These are phyloP conservation scores for Vitis hybrid DNA, from an alignment of 177 flowering plant species.

Conservation along the genomic window DNA sequence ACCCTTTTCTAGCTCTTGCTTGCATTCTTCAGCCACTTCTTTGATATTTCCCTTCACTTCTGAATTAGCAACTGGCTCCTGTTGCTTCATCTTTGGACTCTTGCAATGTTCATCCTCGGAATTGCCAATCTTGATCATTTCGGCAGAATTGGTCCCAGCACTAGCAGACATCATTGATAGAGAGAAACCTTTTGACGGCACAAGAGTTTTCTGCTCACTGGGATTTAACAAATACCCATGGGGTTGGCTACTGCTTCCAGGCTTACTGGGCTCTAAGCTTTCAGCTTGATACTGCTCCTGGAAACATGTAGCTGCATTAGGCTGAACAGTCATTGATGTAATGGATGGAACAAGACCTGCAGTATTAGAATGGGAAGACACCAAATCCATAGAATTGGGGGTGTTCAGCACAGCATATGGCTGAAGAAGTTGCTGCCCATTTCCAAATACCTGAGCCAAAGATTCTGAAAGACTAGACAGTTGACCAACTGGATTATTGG, in stretches of 20 bases:
- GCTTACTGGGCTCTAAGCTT: conserved; percentile 29
- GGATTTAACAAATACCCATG: conserved; percentile 11
- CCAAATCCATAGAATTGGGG: conserved; percentile 20
- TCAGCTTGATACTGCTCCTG: conserved; percentile 46
- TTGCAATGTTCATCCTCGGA: conserved; percentile 19
- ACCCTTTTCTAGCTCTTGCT: conserved; percentile 25
- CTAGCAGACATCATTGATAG: conserved; percentile 8
- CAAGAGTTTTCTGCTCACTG: conserved; percentile 18
- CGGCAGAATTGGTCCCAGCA: conserved; percentile 14
- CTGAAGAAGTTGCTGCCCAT: conserved; percentile 56
- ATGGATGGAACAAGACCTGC: conserved; percentile 19
- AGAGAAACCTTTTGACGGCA: conserved; percentile 6
- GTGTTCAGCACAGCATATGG: conserved; percentile 44
- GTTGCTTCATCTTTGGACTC: conserved; percentile 18
- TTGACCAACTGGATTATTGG: conserved; percentile 41
- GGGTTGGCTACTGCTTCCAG: neutral
- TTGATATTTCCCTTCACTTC: conserved; percentile 9
- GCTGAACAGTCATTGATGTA: conserved; percentile 18
- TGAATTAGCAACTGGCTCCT: conserved; percentile 13
- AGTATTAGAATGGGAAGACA: conserved; percentile 27
- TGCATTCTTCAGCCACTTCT: conserved; percentile 16
- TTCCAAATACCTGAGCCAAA: conserved; percentile 53
- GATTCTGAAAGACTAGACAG: conserved; percentile 51
- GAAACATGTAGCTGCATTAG: conserved; percentile 22
- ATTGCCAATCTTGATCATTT: conserved; percentile 8